Evolutionary conservation across 306 rosid genomes (phyloP), one percentile per base, ranked within the genome.

Genomic region (Cucumis sativus): DNA sequence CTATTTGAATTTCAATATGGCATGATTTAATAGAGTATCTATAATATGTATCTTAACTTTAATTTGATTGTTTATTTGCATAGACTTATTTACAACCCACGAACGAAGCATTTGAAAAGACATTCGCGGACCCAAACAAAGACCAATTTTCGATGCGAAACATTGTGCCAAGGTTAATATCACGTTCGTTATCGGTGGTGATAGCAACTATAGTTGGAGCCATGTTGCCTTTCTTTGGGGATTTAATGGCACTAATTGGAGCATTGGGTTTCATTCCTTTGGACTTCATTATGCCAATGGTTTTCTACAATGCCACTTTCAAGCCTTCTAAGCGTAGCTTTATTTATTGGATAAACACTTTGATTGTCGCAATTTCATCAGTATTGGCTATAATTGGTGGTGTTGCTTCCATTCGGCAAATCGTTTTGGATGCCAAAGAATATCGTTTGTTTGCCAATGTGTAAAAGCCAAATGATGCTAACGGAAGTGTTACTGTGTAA

Each of bases 191-290:
- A 5, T 67, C 96, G 5, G 97, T 93, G 39, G 79, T 90, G 3
- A 71, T 79, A 39, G 97, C 88, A 5, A 88, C 96, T 6, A 9
- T 76, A 12, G 76, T 91, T 8, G 96, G 92, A 40, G 87, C 98
- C 8, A 91, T 93, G 98, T 61, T 93, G 47, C 97, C 98, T 57
- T 91, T 93, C 87, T 89, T 93, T 79, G 81, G 91, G 10, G 98
- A 93, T 81, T 74, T 93, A 79, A 86, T 83, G 91, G 91, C 97
- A n/a, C 52, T 93, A 78, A 80, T 93, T 58, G 97, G 93, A 11
- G 91, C 97, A 67, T 87, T 93, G 78, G 98, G 92, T 0, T 52
- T 52, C 87, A 87, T 93, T 75, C 98, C 98, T 82, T 79, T 91
- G 4, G 93, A 91, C 79, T 89, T 88, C 80, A 91, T 93, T 51